Evolutionary conservation across 2,329 filamentous ascomycete genomes (phyloP).

Genomic region (Raffaelea arxii): DNA sequence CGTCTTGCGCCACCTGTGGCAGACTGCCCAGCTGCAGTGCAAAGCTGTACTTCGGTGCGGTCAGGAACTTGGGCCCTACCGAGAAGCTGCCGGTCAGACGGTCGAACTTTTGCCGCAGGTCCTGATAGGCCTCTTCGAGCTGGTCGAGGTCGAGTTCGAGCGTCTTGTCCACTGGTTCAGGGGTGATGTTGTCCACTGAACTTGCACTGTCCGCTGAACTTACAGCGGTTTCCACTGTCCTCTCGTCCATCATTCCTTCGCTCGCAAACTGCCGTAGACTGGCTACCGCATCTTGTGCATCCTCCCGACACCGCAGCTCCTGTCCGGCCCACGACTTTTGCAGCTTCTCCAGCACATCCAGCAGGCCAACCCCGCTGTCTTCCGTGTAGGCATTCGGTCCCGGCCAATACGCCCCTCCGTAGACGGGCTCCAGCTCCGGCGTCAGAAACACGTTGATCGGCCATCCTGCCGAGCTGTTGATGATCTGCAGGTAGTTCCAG

Average conservation of each 20-base stretch:
- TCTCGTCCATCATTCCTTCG: too few relatives aligned
- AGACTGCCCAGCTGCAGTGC: constrained; percentile 66
- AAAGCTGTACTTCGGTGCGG: constrained; percentile 75
- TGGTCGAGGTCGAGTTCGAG: constrained; percentile 81
- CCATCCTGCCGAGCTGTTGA: constrained; percentile 85
- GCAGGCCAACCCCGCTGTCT: constrained; percentile 55
- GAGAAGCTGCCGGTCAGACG: constrained; percentile 71
- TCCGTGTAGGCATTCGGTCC: constrained; percentile 62
- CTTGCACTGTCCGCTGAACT: too few relatives aligned
- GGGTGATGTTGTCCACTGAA: too few relatives aligned
- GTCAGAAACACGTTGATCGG: constrained; percentile 95
- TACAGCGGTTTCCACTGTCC: too few relatives aligned
- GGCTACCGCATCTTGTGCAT: constrained; percentile 70
- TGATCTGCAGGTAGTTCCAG: constrained; percentile 96
- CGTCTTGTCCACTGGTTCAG: too few relatives aligned
- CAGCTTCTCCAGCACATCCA: constrained; percentile 75
- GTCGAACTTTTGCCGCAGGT: constrained; percentile 77
- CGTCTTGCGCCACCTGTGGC: constrained; percentile 63
- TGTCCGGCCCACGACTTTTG: constrained; percentile 69
- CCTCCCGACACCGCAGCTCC: constrained; percentile 70
- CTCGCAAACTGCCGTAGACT: constrained; percentile 82
- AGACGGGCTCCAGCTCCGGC: constrained; percentile 83
- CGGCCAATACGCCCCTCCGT: constrained; percentile 94
- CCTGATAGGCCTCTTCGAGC: constrained; percentile 77
- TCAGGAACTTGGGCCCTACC: constrained; percentile 77